Percentiles rank a stretch among this genome's conserved stretches.
Conservation (phyloP, 2,329 filamentous ascomycete genomes). For the Fusarium palustre region DNA sequence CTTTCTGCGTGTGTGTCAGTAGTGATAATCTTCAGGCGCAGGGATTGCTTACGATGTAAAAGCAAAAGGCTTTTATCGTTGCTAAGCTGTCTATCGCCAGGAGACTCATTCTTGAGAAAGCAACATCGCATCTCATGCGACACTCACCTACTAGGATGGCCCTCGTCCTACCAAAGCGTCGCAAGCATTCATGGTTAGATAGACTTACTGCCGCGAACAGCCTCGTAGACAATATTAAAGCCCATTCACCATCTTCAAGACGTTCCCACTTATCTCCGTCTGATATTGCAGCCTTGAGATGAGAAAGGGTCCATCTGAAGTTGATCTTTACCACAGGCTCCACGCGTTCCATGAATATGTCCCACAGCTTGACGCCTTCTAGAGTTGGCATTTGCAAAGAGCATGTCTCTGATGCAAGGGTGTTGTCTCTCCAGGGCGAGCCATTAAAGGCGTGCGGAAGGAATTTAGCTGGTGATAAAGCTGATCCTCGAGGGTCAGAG, state of each 20-base stretch:
- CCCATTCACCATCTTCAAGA: neutral
- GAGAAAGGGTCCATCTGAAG: slow-evolving; percentile 15
- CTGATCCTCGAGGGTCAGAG: slow-evolving; percentile 7
- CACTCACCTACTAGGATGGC: neutral
- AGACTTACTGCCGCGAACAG: slow-evolving; percentile 15
- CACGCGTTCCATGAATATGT: slow-evolving; percentile 15
- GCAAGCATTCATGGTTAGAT: neutral
- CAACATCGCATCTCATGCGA: slow-evolving; percentile 12
- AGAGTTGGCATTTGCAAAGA: neutral
- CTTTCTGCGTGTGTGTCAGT: slow-evolving; percentile 2
- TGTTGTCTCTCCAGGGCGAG: slow-evolving; percentile 10
- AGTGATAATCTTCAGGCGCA: fast-evolving
- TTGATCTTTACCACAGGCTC: slow-evolving; percentile 27
- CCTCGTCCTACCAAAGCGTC: neutral
- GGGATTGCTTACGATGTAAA: slow-evolving; percentile 4
- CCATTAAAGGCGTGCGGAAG: slow-evolving; percentile 23
- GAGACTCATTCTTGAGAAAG: slow-evolving; percentile 8
- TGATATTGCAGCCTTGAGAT: neutral
- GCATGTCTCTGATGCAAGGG: fast-evolving
- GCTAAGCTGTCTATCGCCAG: slow-evolving; percentile 7
- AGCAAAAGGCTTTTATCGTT: slow-evolving; percentile 10
- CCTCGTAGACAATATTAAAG: slow-evolving; percentile 5
- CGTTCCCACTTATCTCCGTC: slow-evolving; percentile 9
- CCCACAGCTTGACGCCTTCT: slow-evolving; percentile 8
- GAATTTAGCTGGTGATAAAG: slow-evolving; percentile 9